Conservation (phyloP, 2,329 filamentous ascomycete species). For the Cordyceps cateniannulata region DNA sequence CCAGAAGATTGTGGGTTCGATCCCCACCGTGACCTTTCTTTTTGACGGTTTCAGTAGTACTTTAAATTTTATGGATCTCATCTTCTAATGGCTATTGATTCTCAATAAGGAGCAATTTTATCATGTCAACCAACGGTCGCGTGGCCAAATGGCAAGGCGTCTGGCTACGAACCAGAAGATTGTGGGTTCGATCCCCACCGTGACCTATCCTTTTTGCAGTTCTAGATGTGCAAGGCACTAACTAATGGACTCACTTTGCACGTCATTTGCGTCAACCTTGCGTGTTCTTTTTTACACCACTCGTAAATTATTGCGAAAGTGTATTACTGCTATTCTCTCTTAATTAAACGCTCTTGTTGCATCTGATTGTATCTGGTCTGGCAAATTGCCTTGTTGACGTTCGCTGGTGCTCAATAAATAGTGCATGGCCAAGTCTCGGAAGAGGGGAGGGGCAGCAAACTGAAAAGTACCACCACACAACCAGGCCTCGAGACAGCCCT, state of each 20-base stretch:
- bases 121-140: slow-evolving; percentile 2
- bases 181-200: slow-evolving; percentile 16
- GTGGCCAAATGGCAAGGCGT: slow-evolving; percentile 16
- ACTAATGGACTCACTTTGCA: too few species aligned
- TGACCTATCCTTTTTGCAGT: slow-evolving; percentile 12
- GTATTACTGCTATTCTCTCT: not conserved
- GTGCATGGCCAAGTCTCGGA: not conserved
- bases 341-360: not conserved
- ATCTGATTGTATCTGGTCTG: not conserved
- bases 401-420: not conserved
- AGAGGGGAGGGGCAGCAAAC: not conserved
- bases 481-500: not conserved
- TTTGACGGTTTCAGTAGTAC: too few species aligned
- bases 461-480: not conserved
- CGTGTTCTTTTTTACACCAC: not conserved
- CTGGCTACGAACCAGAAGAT: slow-evolving; percentile 16
- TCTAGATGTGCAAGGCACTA: too few species aligned
- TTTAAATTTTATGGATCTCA: not conserved
- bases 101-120: not conserved
- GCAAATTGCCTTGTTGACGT: too few species aligned
- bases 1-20: slow-evolving; percentile 17
- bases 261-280: not conserved
- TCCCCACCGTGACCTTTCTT: slow-evolving; percentile 15
- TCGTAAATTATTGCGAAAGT: not conserved
- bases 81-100: not conserved